phyloP scores from a whole-genome alignment of 495 filamentous ascomycete genomes.

The Cetradonia linearis region DNA sequence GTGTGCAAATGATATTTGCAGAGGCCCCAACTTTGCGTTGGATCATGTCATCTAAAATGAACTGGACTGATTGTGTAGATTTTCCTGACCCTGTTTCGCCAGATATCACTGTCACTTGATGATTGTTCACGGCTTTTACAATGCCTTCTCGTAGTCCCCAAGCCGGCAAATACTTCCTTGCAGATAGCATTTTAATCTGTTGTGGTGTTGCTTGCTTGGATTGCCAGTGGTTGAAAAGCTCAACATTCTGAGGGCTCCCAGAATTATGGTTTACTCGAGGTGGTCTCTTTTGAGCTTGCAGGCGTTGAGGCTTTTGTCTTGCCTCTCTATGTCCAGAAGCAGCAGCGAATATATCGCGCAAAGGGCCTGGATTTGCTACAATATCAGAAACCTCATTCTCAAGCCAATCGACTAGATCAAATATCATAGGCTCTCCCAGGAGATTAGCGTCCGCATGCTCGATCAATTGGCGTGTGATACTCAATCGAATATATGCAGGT shows the following conservation, averaged over 20 bases:
- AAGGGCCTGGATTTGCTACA: conserved; percentile 67
- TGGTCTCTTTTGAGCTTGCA: conserved; percentile 17
- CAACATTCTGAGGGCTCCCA: conserved; percentile 32
- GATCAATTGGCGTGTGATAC: conserved; percentile 70
- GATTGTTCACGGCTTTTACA: conserved; percentile 54
- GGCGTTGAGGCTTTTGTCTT: conserved; percentile 25
- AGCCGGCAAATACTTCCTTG: conserved; percentile 67
- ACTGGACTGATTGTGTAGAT: conserved; percentile 94
- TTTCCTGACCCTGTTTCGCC: conserved; percentile 96
- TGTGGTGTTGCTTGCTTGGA: conserved; percentile 43
- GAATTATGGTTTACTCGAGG: conserved; percentile 31
- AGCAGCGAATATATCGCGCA: conserved; percentile 70
- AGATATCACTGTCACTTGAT: conserved; percentile 90
- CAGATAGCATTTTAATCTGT: conserved; percentile 59
- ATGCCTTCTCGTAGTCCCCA: conserved; percentile 76
- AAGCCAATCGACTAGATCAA: conserved; percentile 81
- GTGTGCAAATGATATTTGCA: conserved; percentile 92
- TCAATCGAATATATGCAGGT: conserved; percentile 89
- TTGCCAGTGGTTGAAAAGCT: conserved; percentile 41
- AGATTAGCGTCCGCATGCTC: conserved; percentile 55
- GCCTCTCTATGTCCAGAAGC: conserved; percentile 28
- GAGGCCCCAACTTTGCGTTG: conserved; percentile 56
- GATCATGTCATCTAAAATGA: conserved; percentile 88
- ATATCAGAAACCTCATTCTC: conserved; percentile 67
- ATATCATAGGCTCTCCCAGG: conserved; percentile 77